Conservation (phyloP, 2,329 filamentous ascomycete genomes). For the Ophiostoma himal-ulmi region DNA sequence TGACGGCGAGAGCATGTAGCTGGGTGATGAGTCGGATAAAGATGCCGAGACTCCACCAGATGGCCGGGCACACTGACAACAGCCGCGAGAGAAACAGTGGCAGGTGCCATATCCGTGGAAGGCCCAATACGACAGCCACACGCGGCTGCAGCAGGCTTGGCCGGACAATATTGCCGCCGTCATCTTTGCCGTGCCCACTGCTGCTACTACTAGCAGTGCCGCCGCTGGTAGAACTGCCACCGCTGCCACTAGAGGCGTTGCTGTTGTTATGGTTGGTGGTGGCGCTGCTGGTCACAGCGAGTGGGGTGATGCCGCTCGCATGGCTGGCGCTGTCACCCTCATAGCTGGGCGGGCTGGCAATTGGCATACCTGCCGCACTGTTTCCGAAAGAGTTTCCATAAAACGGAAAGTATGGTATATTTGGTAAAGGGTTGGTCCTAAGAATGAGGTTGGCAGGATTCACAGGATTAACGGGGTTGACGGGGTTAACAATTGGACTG, state of each 20-base stretch:
- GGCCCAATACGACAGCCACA: slow-evolving; percentile 69
- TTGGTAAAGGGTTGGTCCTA: background rate
- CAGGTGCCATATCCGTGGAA: slow-evolving; percentile 66
- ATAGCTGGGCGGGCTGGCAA: slow-evolving; percentile 12
- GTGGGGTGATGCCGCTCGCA: background rate
- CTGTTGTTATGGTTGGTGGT: background rate
- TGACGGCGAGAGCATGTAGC: slow-evolving; percentile 39
- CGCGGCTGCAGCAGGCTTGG: slow-evolving; percentile 62
- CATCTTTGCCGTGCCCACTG: background rate
- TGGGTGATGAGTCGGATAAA: slow-evolving; percentile 62
- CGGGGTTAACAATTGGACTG: background rate
- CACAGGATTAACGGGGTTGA: background rate
- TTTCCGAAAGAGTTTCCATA: background rate
- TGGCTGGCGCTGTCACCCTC: slow-evolving; percentile 16
- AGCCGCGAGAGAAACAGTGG: slow-evolving; percentile 68
- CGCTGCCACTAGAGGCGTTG: background rate
- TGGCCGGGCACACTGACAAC: slow-evolving; percentile 62
- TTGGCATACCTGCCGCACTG: background rate
- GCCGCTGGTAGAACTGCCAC: background rate
- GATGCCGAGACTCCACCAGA: slow-evolving; percentile 66
- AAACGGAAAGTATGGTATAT: background rate
- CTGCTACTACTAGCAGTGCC: background rate
- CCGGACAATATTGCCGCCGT: slow-evolving; percentile 25
- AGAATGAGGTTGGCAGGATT: background rate
- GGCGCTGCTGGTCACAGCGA: background rate